These are phyloP conservation scores for Phytophthora meadii DNA, from an alignment of 352 stramenopile genomes.

Conservation along the genomic window DNA sequence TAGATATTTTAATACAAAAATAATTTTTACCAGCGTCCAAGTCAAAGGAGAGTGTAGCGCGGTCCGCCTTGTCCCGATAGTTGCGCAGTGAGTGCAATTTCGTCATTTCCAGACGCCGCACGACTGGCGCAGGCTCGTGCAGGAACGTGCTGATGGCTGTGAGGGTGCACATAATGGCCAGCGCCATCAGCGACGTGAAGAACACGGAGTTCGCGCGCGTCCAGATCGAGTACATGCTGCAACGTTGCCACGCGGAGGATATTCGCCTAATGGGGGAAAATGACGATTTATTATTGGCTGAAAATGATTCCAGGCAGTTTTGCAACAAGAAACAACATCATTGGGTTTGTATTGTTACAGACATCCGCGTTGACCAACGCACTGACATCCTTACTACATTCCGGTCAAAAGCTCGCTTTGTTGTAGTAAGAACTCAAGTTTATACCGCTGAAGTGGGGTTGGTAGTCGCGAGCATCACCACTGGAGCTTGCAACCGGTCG, in stretches of 20 bases:
- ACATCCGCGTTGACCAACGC: constrained; percentile 6
- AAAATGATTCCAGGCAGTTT: background rate
- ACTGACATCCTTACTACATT: constrained; percentile 16
- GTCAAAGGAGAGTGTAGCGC: constrained; percentile 84
- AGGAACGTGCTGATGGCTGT: constrained; percentile 78
- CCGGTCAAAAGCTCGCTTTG: constrained; percentile 4
- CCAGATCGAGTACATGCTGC: constrained; percentile 86
- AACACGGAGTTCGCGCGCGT: constrained; percentile 86
- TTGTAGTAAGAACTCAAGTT: constrained; percentile 8
- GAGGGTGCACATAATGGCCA: constrained; percentile 77
- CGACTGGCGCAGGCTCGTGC: constrained; percentile 63
- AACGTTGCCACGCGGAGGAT: constrained; percentile 24
- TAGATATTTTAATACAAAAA: no score
- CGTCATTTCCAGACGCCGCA: constrained; percentile 67
- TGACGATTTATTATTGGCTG: constrained; percentile 14
- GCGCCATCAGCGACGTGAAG: constrained; percentile 80
- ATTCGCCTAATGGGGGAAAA: constrained; percentile 5
- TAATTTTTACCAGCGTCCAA: constrained; percentile 64
- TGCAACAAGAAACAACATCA: background rate
- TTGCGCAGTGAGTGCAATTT: constrained; percentile 83
- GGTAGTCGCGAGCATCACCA: constrained; percentile 23
- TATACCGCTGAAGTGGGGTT: constrained; percentile 34
- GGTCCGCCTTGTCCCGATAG: constrained; percentile 82
- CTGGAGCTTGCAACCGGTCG: constrained; percentile 21
- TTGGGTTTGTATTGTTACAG: constrained; percentile 30